Base-by-base conservation (phyloP, 2,329 filamentous ascomycete genomes). In the Fonsecaea pedrosoi region DNA sequence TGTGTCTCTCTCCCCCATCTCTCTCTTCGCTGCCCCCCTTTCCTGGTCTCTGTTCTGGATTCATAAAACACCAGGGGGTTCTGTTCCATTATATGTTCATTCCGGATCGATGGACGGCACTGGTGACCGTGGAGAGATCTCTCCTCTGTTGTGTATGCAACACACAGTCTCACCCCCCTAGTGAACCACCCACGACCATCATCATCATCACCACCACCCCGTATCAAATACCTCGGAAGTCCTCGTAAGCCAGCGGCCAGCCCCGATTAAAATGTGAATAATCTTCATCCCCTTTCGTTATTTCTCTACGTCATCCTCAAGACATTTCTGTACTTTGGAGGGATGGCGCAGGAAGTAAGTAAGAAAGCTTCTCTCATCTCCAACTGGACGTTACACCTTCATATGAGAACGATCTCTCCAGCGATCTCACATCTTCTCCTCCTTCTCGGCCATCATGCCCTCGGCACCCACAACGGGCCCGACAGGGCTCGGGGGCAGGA, bases 401-500 rank as follows among this genome's bases (percentile, higher is more conserved):
- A 18, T 40, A 21, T 38, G 8, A 50, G 25, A 50, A 57, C 32
- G 30, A 37, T 35, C 3, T 25, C 18, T 18, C 15, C 6, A 7
- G 6, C 35, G 2, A 5, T 15, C 13, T 62, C 21, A 59, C 50
- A 55, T 21, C 34, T 54, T 54, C 59, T 58, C 53, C 58, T 48
- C 32, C 68, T 65, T 68, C 54, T 70, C 68, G 9, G 59, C 58
- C 64, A 67, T 66, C 45, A 63, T 58, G 9, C 63, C 68, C 54
- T 68, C 66, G 5, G 68, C 59, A n/a, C 65, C 68, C 30, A 67
- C 62, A 25, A 68, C 40, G n/a, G 63, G 63, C 38, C 67, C 66
- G 40, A 64, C 55, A 2, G 66, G 57, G 53, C 59, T 57, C 10
- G 61, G 40, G 4, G 68, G 68, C 15, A 59, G 67, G 13, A 96